Evolutionary conservation across 306 rosid genomes (phyloP).

Genomic region (Mimosa pudica): DNA sequence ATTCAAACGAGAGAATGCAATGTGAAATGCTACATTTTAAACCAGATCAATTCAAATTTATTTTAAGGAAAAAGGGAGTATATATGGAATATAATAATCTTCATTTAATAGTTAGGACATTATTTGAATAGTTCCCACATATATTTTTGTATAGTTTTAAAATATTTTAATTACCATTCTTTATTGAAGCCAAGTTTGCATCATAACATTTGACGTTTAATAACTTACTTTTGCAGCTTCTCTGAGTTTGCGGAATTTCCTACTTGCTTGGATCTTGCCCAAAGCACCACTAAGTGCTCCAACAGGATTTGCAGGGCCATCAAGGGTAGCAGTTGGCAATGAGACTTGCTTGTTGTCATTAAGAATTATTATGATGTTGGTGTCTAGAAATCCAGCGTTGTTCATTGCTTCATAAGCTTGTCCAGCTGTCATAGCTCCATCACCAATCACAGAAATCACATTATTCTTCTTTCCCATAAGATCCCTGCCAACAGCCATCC

Average conservation of each 20-base stretch:
- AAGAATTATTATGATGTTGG: conserved; percentile 63
- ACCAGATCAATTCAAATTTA: too few species aligned
- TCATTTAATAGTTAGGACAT: too few species aligned
- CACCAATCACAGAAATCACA: conserved; percentile 76
- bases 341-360: conserved; percentile 87
- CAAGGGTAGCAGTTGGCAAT: conserved; percentile 77
- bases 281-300: conserved; percentile 72
- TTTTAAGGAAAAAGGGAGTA: too few species aligned
- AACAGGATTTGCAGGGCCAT: conserved; percentile 82
- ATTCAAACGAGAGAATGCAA: too few species aligned
- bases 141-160: too few species aligned
- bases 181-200: too few species aligned
- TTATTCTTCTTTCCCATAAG: conserved; percentile 60
- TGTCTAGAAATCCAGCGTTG: conserved; percentile 72
- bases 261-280: conserved; percentile 72
- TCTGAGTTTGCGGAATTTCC: conserved; percentile 62
- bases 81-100: too few species aligned
- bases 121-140: too few species aligned
- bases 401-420: conserved; percentile 90
- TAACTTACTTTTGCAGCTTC: conserved; percentile 68
- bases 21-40: too few species aligned
- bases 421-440: conserved; percentile 87
- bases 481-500: conserved; percentile 87
- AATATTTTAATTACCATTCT: too few species aligned
- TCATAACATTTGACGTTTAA: too few species aligned